Conservation (phyloP, 2,329 filamentous ascomycete genomes). For the Dactylellina drechsleri region DNA sequence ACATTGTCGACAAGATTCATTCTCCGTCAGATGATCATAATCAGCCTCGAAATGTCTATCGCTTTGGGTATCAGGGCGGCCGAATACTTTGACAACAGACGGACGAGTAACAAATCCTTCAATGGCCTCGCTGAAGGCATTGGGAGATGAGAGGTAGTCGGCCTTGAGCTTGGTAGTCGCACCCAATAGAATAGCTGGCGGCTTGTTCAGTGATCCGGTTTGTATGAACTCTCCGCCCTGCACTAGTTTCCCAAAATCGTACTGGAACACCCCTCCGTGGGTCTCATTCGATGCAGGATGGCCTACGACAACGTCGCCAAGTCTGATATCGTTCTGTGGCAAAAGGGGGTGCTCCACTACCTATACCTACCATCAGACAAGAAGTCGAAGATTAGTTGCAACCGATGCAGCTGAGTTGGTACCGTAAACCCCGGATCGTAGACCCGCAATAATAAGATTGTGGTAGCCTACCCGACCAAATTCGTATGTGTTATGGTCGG, state of each 20-base stretch:
- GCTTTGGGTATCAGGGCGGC: too few species aligned
- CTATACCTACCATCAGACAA: conserved; percentile 25
- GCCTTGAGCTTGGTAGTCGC: background rate
- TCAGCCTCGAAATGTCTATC: too few species aligned
- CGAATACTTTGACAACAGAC: too few species aligned
- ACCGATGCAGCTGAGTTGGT: background rate
- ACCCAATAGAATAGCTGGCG: background rate
- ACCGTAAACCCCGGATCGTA: conserved; percentile 5
- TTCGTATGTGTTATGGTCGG: conserved; percentile 4
- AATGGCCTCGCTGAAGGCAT: too few species aligned
- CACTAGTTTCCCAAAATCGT: conserved; percentile 20
- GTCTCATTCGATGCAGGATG: background rate
- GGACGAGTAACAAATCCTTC: too few species aligned
- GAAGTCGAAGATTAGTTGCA: background rate
- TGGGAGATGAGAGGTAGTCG: background rate
- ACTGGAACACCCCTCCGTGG: conserved; percentile 9
- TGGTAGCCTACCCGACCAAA: conserved; percentile 16
- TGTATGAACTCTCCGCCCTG: background rate
- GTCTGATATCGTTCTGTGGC: conserved; percentile 12
- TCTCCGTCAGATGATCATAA: background rate
- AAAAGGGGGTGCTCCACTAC: conserved; percentile 11
- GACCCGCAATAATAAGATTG: conserved; percentile 17
- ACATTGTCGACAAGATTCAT: background rate
- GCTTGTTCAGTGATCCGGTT: conserved; percentile 11
- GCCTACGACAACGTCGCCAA: conserved; percentile 24